Percentiles rank a stretch among this genome's conserved stretches.
Conservation (phyloP, 2,329 filamentous ascomycete species). For the Penicillium sp. region DNA sequence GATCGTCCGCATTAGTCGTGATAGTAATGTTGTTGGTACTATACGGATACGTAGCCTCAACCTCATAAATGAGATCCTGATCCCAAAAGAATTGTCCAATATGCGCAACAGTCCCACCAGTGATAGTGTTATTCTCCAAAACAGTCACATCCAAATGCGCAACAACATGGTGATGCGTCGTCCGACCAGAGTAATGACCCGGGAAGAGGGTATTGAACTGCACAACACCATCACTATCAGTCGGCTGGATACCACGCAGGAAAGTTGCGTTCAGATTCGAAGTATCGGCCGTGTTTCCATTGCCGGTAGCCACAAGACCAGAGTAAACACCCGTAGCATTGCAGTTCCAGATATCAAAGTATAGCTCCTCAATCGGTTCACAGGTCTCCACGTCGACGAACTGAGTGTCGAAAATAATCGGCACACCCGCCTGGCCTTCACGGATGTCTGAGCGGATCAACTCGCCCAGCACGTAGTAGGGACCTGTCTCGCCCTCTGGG, state of each 20-base stretch:
- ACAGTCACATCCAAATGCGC: constrained; percentile 24
- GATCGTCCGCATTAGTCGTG: constrained; percentile 44
- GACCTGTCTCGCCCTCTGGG: constrained; percentile 49
- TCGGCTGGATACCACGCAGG: constrained; percentile 45
- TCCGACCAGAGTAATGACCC: constrained; percentile 44
- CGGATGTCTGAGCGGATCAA: constrained; percentile 36
- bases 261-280: constrained; percentile 41
- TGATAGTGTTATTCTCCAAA: constrained; percentile 43
- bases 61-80: constrained; percentile 51
- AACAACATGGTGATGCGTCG: constrained; percentile 33
- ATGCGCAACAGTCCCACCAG: constrained; percentile 52
- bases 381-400: constrained; percentile 27
- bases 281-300: constrained; percentile 27
- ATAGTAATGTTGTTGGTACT: constrained; percentile 25
- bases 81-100: constrained; percentile 64
- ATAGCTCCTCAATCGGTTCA: constrained; percentile 33
- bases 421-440: constrained; percentile 37
- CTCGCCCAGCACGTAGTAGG: constrained; percentile 48
- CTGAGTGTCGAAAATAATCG: constrained; percentile 40
- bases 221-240: constrained; percentile 43
- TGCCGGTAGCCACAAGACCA: constrained; percentile 26
- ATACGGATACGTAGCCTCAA: constrained; percentile 46
- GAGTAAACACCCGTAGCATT: constrained; percentile 47
- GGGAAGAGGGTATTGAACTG: constrained; percentile 45
- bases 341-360: constrained; percentile 45